Evolutionary conservation across 768 basidiomycete genomes (phyloP), one percentile per base, ranked within the genome.

Genomic region (Fibroporia radiculosa): DNA sequence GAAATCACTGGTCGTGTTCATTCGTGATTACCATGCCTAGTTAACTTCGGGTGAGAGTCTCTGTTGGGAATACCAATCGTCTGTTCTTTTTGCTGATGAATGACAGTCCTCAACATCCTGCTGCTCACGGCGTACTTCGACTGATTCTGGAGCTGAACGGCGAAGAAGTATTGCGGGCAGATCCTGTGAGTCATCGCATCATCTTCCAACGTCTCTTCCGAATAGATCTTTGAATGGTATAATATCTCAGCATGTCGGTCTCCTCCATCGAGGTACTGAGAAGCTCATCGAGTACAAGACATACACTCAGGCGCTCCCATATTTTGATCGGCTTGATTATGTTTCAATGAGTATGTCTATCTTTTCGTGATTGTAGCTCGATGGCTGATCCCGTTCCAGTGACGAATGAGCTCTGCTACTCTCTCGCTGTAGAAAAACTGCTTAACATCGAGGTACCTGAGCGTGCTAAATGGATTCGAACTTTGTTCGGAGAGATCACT

Each of bases 201-300:
- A 2, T 18, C 18, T 13, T 14, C 16, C 28, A 28, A 2, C 26
- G 33, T 38, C 22, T 53, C 55, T 29, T 31, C 44, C 16, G n/a
- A 7, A 31, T 44, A 26, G 6, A 20, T 43, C 44, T 31, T 10
- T 10, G 29, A 10, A 31, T 31, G 10, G 29, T n/a, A n/a, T n/a
- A n/a, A n/a, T 37, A 44, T 43, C 18, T 22, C 40, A 88, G 84
- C 96, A 99, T 57, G 84, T 98, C 57, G 96, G 96, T 45, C 75
- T 99, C 20, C 76, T 99, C 37, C 96, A 98, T 66, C 82, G 96
- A 54, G 96, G 95, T 18, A 99, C 95, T 16, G 96, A 99, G 66
- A 98, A 98, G 66, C 75, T 99, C 41, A 98, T 98, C 51, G 96
- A 98, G 66, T 95, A 93, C 76, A 99, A 99, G 72, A 97, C 84